Base-by-base conservation (phyloP, 2,329 filamentous ascomycete species). In the Alternaria gansuensis region DNA sequence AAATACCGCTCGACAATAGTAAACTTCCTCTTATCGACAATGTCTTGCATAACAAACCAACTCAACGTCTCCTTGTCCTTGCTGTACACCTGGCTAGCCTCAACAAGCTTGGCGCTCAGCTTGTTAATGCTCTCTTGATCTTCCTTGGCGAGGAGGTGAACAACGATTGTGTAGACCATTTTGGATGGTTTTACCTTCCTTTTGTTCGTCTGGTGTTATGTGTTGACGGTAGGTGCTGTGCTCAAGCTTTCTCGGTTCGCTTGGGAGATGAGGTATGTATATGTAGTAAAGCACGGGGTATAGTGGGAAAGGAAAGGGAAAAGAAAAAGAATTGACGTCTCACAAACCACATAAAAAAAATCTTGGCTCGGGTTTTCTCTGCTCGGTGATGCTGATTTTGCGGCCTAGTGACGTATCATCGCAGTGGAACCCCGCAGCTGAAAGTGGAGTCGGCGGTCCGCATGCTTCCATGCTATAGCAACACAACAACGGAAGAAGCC, bases 11-110 rank as follows among this genome's bases (percentile, higher is more conserved):
- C 90, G 45, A 92, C 89, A 68, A 92, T 90, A 46, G 87, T 90
- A 77, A 92, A 92, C 49, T 88, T 86, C 57, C 88, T 82, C 43
- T 83, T 82, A 75, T 92, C 89, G 68, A 85, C 82, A 57, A 87
- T 83, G 69, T 88, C 87, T 80, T 92, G 90, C 90, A 92, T 92
- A 63, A 92, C 89, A 77, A 90, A 87, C 90, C 90, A 92, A 44
- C 71, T 70, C 37, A 82, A 64, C 41, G 77, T 91, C 81, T 92
- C 90, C 72, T 85, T 86, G 79, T 92, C 90, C 64, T 90, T 82
- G 64, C 84, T 86, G 79, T 92, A 92, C 63, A 92, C 83, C 62
- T 86, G 84, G 59, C 87, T 88, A n/a, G 90, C 90, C 75, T 92
- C 90, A 73, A 89, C 84, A 57, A 92, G 86, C 81, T 92, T 92